These are phyloP conservation scores for Glaciozyma martinii DNA, from an alignment of 768 basidiomycete species.

Conservation along the genomic window DNA sequence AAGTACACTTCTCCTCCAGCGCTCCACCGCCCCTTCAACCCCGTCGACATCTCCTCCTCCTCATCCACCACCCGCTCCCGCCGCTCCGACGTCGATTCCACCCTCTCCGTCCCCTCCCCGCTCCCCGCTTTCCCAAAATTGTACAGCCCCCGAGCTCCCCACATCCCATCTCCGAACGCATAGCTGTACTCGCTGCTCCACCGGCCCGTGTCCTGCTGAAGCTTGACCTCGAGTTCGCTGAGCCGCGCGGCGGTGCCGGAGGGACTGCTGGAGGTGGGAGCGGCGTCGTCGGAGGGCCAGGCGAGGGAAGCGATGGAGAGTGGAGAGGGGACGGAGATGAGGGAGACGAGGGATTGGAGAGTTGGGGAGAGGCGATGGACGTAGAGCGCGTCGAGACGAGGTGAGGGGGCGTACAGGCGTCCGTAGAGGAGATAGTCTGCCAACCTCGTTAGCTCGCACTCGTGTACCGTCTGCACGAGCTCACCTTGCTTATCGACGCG, in stretches of 20 bases:
- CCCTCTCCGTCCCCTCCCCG: background rate
- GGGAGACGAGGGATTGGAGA: slow-evolving; percentile 69
- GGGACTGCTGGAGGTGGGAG: slow-evolving; percentile 45
- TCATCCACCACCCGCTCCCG: slow-evolving; percentile 55
- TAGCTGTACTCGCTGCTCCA: slow-evolving; percentile 92
- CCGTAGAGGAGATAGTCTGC: slow-evolving; percentile 90
- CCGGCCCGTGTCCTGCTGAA: slow-evolving; percentile 86
- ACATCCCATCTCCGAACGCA: slow-evolving; percentile 90
- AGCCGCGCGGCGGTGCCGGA: slow-evolving; percentile 42
- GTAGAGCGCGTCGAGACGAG: slow-evolving; percentile 80
- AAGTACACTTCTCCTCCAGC: slow-evolving; percentile 90
- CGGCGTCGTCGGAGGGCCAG: slow-evolving; percentile 28
- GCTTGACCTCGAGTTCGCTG: slow-evolving; percentile 57
- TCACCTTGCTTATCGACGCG: slow-evolving; percentile 66
- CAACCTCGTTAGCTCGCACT: background rate
- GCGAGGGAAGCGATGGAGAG: slow-evolving; percentile 16
- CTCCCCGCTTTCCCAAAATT: slow-evolving; percentile 59
- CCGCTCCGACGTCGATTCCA: background rate
- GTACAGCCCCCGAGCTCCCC: slow-evolving; percentile 74
- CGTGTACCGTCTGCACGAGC: slow-evolving; percentile 27
- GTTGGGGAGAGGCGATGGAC: slow-evolving; percentile 71
- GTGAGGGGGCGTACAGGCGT: slow-evolving; percentile 77
- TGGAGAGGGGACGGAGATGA: slow-evolving; percentile 56
- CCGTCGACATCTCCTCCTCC: slow-evolving; percentile 85
- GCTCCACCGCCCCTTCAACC: slow-evolving; percentile 79